phyloP scores from a whole-genome alignment of 75 land plant species.

The Sequoiadendron giganteum region DNA sequence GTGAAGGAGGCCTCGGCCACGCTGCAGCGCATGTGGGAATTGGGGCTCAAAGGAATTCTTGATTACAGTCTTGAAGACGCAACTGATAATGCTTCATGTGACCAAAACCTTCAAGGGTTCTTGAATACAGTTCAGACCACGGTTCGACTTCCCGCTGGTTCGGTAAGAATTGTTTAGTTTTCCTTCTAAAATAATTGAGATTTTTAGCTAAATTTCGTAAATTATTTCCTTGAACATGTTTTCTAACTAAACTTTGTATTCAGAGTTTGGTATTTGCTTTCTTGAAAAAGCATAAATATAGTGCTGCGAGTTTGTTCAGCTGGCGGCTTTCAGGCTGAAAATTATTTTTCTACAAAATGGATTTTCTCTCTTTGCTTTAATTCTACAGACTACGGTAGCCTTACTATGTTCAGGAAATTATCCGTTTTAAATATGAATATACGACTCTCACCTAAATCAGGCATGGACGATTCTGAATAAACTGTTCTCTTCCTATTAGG shows the following conservation, averaged over 20 bases:
- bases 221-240: neutral
- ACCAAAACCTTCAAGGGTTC: constrained; percentile 58
- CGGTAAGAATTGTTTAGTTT: constrained; percentile 39
- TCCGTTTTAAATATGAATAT: too few species aligned
- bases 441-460: too few species aligned
- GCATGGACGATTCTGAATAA: too few species aligned
- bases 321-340: neutral
- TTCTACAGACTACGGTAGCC: too few species aligned
- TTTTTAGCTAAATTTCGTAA: neutral
- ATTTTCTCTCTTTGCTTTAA: too few species aligned
- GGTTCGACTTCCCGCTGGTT: constrained; percentile 44
- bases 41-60: constrained; percentile 63
- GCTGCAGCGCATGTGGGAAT: constrained; percentile 45
- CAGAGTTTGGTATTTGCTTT: neutral
- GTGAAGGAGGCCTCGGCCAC: constrained; percentile 38
- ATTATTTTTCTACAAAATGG: too few species aligned
- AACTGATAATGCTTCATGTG: constrained; percentile 51
- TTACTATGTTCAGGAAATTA: too few species aligned
- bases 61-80: constrained; percentile 77
- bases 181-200: neutral
- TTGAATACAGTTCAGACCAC: constrained; percentile 46
- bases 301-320: neutral
- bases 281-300: neutral
- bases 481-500: too few species aligned
- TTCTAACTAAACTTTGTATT: neutral